Base-by-base conservation (phyloP, 352 stramenopile species). In the Pythium aphanidermatum region DNA sequence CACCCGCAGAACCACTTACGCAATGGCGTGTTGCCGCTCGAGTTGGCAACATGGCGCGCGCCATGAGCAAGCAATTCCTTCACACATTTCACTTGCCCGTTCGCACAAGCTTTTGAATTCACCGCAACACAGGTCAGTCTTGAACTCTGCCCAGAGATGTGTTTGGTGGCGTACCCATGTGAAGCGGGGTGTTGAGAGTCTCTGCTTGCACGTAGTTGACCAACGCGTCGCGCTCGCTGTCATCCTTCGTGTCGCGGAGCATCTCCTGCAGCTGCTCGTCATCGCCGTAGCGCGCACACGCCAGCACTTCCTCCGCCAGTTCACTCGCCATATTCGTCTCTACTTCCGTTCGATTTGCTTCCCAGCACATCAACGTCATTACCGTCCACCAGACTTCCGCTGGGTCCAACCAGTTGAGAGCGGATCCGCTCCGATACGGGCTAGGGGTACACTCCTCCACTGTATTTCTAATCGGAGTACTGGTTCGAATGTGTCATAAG, bases 51-150 rank as follows among this genome's bases (percentile, higher is more conserved):
- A 48, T 92, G 75, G 7, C 60, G 62, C 11, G 77, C 74, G 24
- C 64, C 71, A 29, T 80, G 49, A 10, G 31, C 49, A 13, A 93
- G 39, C n/a, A 93, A 46, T 9, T 80, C 62, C 29, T 80, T 63
- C 6, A 78, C 79, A 31, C 82, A 92, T 19, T 65, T 60, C 2
- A 57, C 46, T 39, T 90, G 79, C 8, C 79, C 82, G 54, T 93
- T 93, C 8, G 79, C 82, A 47, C 82, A 91, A 2, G 82, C 78
- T 91, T n/a, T n/a, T n/a, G n/a, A n/a, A n/a, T n/a, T n/a, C n/a
- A n/a, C n/a, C n/a, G n/a, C n/a, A n/a, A n/a, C n/a, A n/a, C n/a
- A n/a, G n/a, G n/a, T n/a, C n/a, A n/a, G n/a, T n/a, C n/a, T n/a
- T n/a, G n/a, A n/a, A n/a, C n/a, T n/a, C n/a, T n/a, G n/a, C n/a